Percentiles rank a stretch among this genome's conserved stretches.
Conservation (phyloP, 306 rosid species). For the Castanea mollissima region DNA sequence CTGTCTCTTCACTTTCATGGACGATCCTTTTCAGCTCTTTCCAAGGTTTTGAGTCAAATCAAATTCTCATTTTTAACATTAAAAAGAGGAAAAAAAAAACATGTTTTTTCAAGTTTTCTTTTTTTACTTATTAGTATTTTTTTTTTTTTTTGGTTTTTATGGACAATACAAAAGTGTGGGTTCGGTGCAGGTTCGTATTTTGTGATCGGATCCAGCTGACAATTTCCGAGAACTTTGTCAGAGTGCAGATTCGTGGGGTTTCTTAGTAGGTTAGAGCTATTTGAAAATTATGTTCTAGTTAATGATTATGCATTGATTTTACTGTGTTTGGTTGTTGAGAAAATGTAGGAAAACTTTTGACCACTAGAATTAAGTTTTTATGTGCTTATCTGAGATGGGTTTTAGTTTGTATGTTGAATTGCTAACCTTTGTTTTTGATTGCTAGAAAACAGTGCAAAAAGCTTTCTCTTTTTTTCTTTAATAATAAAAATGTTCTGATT, state of each 20-base stretch:
- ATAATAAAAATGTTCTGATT: neutral
- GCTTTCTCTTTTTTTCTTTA: neutral
- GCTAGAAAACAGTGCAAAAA: neutral
- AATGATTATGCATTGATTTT: neutral
- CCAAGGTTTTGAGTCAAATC: constrained; percentile 48
- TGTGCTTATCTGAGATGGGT: too few species aligned
- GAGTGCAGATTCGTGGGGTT: constrained; percentile 13
- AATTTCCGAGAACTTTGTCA: constrained; percentile 18
- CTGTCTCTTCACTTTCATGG: constrained; percentile 46
- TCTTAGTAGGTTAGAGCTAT: constrained; percentile 14
- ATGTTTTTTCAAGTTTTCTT: neutral
- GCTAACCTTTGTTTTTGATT: neutral
- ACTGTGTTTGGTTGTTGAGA: neutral
- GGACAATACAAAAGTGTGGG: neutral
- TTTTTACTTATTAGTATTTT: constrained; percentile 4
- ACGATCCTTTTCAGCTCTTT: constrained; percentile 44
- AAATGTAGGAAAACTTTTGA: neutral
- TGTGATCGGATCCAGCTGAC: constrained; percentile 51
- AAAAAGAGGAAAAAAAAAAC: neutral
- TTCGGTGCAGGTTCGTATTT: constrained; percentile 18
- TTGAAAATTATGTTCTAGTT: neutral
- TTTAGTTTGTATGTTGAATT: neutral
- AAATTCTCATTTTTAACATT: neutral
- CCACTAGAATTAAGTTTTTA: neutral
- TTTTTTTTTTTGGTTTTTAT: neutral